Percentiles rank a stretch among this genome's conserved stretches.
Evolutionary conservation across 495 filamentous ascomycete species (phyloP).

Genomic region (Trichocladium antarcticum): DNA sequence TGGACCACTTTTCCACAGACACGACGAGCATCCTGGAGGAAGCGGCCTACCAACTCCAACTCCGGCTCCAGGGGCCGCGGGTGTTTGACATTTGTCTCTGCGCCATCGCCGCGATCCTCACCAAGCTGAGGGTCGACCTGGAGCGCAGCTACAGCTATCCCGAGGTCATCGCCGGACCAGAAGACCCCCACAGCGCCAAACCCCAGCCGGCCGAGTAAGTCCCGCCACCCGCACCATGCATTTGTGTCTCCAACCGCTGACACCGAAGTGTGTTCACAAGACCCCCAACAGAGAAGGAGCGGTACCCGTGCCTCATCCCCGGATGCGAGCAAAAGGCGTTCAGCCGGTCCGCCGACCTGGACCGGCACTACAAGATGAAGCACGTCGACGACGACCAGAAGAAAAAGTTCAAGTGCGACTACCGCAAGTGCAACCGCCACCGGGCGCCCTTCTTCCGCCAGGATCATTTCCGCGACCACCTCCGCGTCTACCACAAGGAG

Average conservation of each 20-base stretch:
- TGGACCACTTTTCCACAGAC: neutral
- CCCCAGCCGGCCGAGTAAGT: neutral
- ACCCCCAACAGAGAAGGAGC: slow-evolving; percentile 2
- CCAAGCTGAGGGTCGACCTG: neutral
- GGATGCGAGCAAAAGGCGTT: slow-evolving; percentile 30
- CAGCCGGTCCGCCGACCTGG: slow-evolving; percentile 37
- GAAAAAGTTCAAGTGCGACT: slow-evolving; percentile 33
- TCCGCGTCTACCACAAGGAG: slow-evolving; percentile 40
- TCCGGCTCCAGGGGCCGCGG: slow-evolving; percentile 5
- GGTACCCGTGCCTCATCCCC: slow-evolving; percentile 21
- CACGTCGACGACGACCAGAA: slow-evolving; percentile 29
- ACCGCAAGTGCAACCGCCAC: slow-evolving; percentile 29
- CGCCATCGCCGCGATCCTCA: slow-evolving; percentile 6
- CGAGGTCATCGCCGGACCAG: neutral
- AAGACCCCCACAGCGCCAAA: neutral
- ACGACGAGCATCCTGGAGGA: slow-evolving; percentile 6
- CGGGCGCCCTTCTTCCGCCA: slow-evolving; percentile 30
- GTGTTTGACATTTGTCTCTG: slow-evolving; percentile 5
- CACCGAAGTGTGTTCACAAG: neutral
- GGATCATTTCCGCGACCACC: slow-evolving; percentile 42
- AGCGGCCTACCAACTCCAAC: slow-evolving; percentile 17
- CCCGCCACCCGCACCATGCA: neutral
- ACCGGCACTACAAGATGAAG: slow-evolving; percentile 33
- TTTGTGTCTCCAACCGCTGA: neutral
- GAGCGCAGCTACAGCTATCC: neutral